Evolutionary conservation across 1,284 basidiomycete genomes (phyloP), one percentile per base, ranked within the genome.

Genomic region (Ustilago loliicola): DNA sequence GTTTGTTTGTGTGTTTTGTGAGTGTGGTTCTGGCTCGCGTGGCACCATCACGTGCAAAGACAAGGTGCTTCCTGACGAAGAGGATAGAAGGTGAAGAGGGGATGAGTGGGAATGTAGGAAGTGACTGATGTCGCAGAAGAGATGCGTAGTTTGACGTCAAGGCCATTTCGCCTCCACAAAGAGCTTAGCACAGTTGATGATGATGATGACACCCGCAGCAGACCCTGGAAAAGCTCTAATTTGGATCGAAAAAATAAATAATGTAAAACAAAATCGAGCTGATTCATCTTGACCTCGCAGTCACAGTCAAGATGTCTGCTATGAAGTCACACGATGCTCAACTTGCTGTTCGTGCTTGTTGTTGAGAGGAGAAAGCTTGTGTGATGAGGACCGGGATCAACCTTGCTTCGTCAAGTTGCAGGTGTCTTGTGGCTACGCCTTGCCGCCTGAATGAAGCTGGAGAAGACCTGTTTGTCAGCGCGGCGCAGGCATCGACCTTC

Each of bases 271-370:
- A 27, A 23, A 13, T 51, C 15, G 17, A 52, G 51, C 25, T 52
- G 51, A 52, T 30, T 52, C 51, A 52, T 52, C 51, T 9, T 52
- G 17, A 52, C 23, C 10, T 50, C 2, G 25, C 10, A 8, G 23
- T 9, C 34, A 45, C n/a, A 19, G 40, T 45, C 11, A 13, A 48
- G 45, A 17, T 17, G 38, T 6, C 7, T 17, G 38, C 17, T 25
- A 52, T 61, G 51, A 62, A 62, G 61, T 55, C 61, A 55, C 61
- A 53, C 51, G 36, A 61, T 61, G n/a, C 21, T 27, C 58, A 32
- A 19, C 27, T 27, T 60, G 47, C 32, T 54, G n/a, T n/a, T n/a
- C n/a, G n/a, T n/a, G n/a, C n/a, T n/a, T n/a, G n/a, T 15, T 36
- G 34, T 3, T 36, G 34, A 9, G 9, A 36, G 34, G 15, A 36